A percentile compares a stretch with the other conserved stretches of the same genome.
Conservation (phyloP, 441 rosid genomes). For the Isatis lusitanica region DNA sequence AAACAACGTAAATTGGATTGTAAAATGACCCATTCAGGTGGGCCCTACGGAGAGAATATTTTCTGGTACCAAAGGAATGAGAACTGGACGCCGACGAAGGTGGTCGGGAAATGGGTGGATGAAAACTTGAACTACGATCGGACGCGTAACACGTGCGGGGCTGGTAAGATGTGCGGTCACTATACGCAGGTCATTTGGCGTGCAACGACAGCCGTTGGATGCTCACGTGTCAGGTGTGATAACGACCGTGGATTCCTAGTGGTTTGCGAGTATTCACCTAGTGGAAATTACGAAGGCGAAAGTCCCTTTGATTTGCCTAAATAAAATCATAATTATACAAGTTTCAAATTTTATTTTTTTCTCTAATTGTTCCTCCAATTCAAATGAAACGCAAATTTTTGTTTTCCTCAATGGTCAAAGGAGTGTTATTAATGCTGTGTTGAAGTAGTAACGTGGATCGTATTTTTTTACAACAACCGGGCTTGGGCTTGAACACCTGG, state of each 20-base stretch:
- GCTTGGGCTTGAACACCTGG: slow-evolving; percentile 7
- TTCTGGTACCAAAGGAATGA: slow-evolving; percentile 43
- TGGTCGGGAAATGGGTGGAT: slow-evolving; percentile 45
- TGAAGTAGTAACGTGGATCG: neutral
- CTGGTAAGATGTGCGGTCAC: slow-evolving; percentile 52
- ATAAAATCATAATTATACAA: neutral
- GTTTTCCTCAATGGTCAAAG: neutral
- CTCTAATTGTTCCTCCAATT: neutral
- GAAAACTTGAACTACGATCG: slow-evolving; percentile 38
- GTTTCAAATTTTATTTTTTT: neutral
- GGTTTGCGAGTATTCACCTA: slow-evolving; percentile 54
- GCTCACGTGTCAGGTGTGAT: slow-evolving; percentile 37
- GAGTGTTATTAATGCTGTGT: neutral
- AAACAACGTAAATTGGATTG: slow-evolving; percentile 39
- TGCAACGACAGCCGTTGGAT: slow-evolving; percentile 43
- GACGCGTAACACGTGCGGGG: slow-evolving; percentile 31
- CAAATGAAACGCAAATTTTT: neutral
- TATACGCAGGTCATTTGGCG: slow-evolving; percentile 65
- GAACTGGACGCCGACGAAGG: slow-evolving; percentile 48
- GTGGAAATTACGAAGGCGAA: slow-evolving; percentile 48
- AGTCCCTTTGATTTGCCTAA: slow-evolving; percentile 44
- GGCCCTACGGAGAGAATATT: slow-evolving; percentile 52
- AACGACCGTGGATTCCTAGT: slow-evolving; percentile 31
- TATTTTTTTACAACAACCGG: neutral
- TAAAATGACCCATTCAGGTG: slow-evolving; percentile 45